phyloP scores from a whole-genome alignment of 108 stramenopile species.

The Stephanodiscus triporus region DNA sequence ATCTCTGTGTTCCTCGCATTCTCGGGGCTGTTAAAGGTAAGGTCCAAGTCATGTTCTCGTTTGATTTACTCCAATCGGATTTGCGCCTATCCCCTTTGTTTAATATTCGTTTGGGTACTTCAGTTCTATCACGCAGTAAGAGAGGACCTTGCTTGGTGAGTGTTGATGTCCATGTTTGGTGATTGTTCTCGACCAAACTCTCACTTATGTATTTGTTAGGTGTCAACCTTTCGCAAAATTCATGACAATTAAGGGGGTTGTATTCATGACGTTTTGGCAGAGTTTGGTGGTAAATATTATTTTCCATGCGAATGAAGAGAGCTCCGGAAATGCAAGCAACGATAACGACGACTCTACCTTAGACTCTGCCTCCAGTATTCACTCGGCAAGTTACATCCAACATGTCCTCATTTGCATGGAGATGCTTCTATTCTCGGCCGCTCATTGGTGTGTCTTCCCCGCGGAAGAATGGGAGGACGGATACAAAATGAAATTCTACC shows the following conservation, averaged over 20 bases:
- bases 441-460: conserved; percentile 90
- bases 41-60: neutral
- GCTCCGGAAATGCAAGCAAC: conserved; percentile 25
- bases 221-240: conserved; percentile 89
- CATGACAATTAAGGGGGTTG: conserved; percentile 86
- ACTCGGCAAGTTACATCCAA: conserved; percentile 62
- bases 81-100: neutral
- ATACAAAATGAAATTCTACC: conserved; percentile 58
- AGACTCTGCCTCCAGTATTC: conserved; percentile 26
- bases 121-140: conserved; percentile 81
- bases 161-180: neutral
- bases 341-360: conserved; percentile 19
- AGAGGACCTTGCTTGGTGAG: conserved; percentile 77
- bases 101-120: neutral
- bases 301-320: conserved; percentile 61
- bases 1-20: conserved; percentile 87
- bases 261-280: conserved; percentile 94
- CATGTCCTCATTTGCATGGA: conserved; percentile 90
- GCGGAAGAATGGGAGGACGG: conserved; percentile 84
- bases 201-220: neutral
- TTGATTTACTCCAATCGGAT: neutral
- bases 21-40: conserved; percentile 69
- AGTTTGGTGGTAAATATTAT: conserved; percentile 61
- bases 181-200: neutral
- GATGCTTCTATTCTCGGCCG: conserved; percentile 85